Percentiles rank a stretch among this genome's conserved stretches.
Conservation (phyloP, 1,284 basidiomycete species). For the Boletus mariae region DNA sequence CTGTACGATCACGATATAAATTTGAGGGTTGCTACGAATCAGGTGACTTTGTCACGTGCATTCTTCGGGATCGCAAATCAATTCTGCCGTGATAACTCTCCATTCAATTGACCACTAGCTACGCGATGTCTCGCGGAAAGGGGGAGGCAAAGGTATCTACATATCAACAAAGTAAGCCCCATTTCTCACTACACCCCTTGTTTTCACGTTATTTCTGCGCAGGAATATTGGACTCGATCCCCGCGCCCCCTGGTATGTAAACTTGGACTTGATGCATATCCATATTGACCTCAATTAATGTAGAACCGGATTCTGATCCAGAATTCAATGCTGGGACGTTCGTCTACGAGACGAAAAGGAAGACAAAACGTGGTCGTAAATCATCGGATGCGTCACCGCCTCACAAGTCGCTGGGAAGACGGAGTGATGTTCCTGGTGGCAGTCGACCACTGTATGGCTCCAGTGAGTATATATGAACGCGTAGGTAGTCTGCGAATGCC, state of each 20-base stretch:
- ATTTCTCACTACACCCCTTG: background rate
- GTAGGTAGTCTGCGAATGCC: background rate
- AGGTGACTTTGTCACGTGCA: conserved; percentile 15
- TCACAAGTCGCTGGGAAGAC: conserved; percentile 15
- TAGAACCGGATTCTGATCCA: conserved; percentile 48
- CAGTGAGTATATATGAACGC: conserved; percentile 10
- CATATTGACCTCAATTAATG: background rate
- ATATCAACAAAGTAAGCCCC: conserved; percentile 20
- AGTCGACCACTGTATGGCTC: conserved; percentile 5
- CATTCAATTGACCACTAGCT: background rate
- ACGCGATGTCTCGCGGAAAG: conserved; percentile 19
- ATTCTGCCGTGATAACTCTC: background rate
- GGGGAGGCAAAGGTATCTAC: conserved; percentile 13
- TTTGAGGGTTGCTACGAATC: background rate
- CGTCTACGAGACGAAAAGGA: conserved; percentile 36
- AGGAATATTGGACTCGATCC: conserved; percentile 27
- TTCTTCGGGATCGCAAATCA: background rate
- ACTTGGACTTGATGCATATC: no score
- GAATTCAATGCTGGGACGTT: conserved; percentile 50
- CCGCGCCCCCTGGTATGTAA: conserved; percentile 30
- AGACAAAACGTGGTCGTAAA: conserved; percentile 23
- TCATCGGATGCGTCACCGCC: conserved; percentile 14
- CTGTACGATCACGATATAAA: conserved; percentile 19
- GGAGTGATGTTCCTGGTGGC: conserved; percentile 3
- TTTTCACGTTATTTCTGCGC: conserved; percentile 1